Conservation (phyloP, 2,329 filamentous ascomycete genomes). For the Fusarium tanahbumbuense region DNA sequence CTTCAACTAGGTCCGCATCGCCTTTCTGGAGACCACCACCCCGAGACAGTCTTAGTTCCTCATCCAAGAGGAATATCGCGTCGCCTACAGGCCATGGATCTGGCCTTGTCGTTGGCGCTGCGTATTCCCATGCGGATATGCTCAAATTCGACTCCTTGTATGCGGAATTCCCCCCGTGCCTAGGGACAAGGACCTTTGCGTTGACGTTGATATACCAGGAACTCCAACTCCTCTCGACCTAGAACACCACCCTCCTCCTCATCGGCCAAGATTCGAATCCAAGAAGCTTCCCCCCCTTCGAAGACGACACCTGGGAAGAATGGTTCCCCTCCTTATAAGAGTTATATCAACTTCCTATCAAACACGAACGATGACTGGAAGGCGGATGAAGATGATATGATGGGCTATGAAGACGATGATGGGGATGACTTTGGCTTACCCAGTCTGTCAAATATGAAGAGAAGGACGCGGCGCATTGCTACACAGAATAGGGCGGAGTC, state of each 20-base stretch:
- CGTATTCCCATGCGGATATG: conserved; percentile 96
- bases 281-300: conserved; percentile 67
- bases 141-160: conserved; percentile 87
- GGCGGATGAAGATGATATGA: conserved; percentile 79
- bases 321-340: conserved; percentile 73
- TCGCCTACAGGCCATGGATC: conserved; percentile 64
- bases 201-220: conserved; percentile 57
- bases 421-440: conserved; percentile 96
- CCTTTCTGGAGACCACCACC: conserved; percentile 84
- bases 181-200: background rate
- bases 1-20: conserved; percentile 74
- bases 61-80: conserved; percentile 62
- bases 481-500: conserved; percentile 53
- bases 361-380: conserved; percentile 87
- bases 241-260: conserved; percentile 78
- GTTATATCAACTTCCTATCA: conserved; percentile 84
- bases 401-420: conserved; percentile 85
- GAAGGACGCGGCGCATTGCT: conserved; percentile 70
- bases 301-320: conserved; percentile 63
- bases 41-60: conserved; percentile 56
- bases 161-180: conserved; percentile 43
- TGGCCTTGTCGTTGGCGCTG: conserved; percentile 86
- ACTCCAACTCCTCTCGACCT: conserved; percentile 71
- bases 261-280: conserved; percentile 61
- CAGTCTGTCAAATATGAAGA: conserved; percentile 90